Evolutionary conservation across 2,329 filamentous ascomycete species (phyloP).

Genomic region (Epicoccum nigrum): DNA sequence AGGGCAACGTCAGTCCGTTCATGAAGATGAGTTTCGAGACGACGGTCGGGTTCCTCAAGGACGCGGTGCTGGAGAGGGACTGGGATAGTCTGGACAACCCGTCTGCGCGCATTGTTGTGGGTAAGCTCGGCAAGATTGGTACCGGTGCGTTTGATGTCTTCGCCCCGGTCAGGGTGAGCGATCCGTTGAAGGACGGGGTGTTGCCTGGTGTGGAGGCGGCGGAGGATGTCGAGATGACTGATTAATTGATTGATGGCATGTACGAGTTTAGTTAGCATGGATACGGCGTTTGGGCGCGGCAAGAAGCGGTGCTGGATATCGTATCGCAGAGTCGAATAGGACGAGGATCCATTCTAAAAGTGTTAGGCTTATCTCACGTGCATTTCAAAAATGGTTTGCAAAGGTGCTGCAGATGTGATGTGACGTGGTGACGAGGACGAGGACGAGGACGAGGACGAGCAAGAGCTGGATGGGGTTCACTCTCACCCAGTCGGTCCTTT

Average conservation of each 20-base stretch:
- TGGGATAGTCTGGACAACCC: conserved; percentile 87
- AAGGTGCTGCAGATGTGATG: too few relatives aligned
- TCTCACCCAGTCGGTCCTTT: too few relatives aligned
- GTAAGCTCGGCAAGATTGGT: conserved; percentile 79
- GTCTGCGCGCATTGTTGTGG: conserved; percentile 86
- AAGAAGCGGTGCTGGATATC: too few relatives aligned
- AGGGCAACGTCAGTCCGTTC: conserved; percentile 84
- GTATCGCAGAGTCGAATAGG: too few relatives aligned
- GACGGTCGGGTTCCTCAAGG: conserved; percentile 89
- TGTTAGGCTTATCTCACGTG: too few relatives aligned
- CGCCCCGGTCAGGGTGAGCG: conserved; percentile 36
- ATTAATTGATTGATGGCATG: not conserved
- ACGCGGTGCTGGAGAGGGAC: conserved; percentile 88
- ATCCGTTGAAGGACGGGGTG: conserved; percentile 34
- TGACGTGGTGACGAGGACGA: too few relatives aligned
- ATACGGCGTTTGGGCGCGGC: too few relatives aligned
- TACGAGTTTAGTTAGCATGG: too few relatives aligned
- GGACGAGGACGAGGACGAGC: too few relatives aligned
- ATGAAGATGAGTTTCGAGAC: conserved; percentile 99
- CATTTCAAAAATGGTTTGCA: too few relatives aligned
- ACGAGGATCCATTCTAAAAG: too few relatives aligned
- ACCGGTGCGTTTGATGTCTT: conserved; percentile 93
- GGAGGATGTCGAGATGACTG: conserved; percentile 21
- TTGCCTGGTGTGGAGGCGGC: conserved; percentile 19
- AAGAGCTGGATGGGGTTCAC: too few relatives aligned